phyloP scores from a whole-genome alignment of 176 grass and related monocot genomes.

The Juncus inflexus region DNA sequence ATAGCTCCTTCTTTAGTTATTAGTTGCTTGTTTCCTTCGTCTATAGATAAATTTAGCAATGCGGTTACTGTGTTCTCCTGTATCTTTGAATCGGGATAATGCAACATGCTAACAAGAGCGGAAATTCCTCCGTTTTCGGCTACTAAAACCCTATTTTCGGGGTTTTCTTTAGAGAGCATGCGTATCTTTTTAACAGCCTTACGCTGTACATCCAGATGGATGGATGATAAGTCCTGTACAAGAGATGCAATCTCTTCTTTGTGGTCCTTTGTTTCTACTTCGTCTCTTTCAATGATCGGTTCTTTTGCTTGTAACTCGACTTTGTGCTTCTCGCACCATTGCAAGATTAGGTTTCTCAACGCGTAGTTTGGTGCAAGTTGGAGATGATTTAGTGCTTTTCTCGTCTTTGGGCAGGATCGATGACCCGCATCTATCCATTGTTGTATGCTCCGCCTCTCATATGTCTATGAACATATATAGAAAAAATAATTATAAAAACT shows the following conservation, averaged over 20 bases:
- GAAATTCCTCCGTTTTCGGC: conserved; percentile 33
- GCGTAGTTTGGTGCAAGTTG: conserved; percentile 46
- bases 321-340: conserved; percentile 44
- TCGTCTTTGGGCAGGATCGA: conserved; percentile 38
- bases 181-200: conserved; percentile 36
- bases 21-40: conserved; percentile 36
- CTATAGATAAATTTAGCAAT: conserved; percentile 47
- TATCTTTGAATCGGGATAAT: conserved; percentile 28
- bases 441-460: conserved; percentile 45
- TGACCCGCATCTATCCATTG: conserved; percentile 47
- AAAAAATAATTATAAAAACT: no score
- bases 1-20: conserved; percentile 46
- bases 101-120: conserved; percentile 33
- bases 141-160: conserved; percentile 37
- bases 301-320: conserved; percentile 22
- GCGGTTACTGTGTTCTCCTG: conserved; percentile 56
- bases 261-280: conserved; percentile 21
- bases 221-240: conserved; percentile 29
- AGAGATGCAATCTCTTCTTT: conserved; percentile 20
- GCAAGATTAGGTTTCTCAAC: conserved; percentile 42
- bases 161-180: conserved; percentile 37
- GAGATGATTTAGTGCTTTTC: conserved; percentile 32
- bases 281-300: conserved; percentile 17
- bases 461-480: conserved; percentile 22
- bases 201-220: conserved; percentile 32